phyloP scores from a whole-genome alignment of 2,329 filamentous ascomycete species.

The Fonsecaea erecta region DNA sequence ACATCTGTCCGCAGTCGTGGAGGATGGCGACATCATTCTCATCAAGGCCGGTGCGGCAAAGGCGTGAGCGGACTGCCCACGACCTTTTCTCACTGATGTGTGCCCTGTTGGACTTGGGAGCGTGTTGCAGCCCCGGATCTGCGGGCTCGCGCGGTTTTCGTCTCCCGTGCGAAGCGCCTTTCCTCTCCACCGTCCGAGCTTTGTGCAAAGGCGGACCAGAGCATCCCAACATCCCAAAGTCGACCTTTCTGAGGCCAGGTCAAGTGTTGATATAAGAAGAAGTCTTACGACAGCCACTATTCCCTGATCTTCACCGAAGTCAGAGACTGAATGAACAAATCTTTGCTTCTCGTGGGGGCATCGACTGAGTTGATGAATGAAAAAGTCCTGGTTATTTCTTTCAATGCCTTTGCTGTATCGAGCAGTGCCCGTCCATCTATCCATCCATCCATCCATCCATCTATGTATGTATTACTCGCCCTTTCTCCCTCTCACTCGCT shows the following conservation, averaged over 20 bases:
- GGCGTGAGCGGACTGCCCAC: conserved; percentile 38
- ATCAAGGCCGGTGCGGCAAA: conserved; percentile 71
- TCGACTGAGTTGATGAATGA: no score
- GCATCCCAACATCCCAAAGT: background rate
- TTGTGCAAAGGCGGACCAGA: background rate
- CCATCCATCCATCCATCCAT: no score
- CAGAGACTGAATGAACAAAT: no score
- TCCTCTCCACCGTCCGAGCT: no score
- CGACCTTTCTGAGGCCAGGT: background rate
- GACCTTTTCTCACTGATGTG: background rate
- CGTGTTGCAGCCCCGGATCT: background rate
- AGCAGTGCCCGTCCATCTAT: no score
- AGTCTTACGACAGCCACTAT: background rate
- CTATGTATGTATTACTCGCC: no score
- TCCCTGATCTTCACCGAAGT: no score
- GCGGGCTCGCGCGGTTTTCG: background rate
- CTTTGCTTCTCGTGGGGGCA: no score
- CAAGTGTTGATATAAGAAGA: background rate
- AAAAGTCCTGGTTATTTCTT: no score
- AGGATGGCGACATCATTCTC: conserved; percentile 68
- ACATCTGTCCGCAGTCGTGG: conserved; percentile 42
- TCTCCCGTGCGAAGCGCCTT: no score
- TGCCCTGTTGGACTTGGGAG: background rate
- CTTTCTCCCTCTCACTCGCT: no score
- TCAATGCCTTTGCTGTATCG: no score